phyloP scores from a whole-genome alignment of 75 land plant genomes.

The Pinus tabuliformis region DNA sequence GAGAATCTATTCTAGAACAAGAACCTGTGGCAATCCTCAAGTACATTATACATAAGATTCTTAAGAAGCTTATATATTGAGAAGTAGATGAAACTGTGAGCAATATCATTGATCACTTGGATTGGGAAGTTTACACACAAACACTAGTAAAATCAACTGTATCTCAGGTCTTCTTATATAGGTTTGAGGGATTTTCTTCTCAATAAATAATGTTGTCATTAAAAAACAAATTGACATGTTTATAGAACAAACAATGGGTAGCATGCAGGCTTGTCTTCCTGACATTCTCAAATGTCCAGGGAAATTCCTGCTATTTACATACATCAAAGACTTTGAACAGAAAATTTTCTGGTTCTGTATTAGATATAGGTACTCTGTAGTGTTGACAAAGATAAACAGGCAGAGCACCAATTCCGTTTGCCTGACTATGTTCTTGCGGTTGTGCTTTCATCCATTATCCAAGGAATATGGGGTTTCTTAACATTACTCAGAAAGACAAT shows the following conservation, averaged over 20 bases:
- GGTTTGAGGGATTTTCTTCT: not conserved
- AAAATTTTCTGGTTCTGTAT: not conserved
- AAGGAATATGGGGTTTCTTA: no score
- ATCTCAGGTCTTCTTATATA: not conserved
- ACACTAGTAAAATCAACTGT: not conserved
- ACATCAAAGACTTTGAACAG: not conserved
- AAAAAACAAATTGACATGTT: not conserved
- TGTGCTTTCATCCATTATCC: no score
- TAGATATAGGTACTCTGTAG: not conserved
- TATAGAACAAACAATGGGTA: no score
- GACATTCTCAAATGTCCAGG: not conserved
- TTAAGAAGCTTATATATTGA: not conserved
- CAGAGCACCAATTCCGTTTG: not conserved
- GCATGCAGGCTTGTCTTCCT: no score
- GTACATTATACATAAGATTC: not conserved
- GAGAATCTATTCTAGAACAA: not conserved
- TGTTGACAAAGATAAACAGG: not conserved
- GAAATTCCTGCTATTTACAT: not conserved
- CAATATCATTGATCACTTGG: not conserved
- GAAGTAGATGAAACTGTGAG: not conserved
- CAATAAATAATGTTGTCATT: not conserved
- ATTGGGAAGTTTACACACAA: not conserved
- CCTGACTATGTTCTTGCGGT: no score
- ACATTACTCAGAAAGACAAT: no score
- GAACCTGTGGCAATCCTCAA: not conserved